Evolutionary conservation across 257 asterid species (phyloP).

Genomic region (Penstemon newberryi): DNA sequence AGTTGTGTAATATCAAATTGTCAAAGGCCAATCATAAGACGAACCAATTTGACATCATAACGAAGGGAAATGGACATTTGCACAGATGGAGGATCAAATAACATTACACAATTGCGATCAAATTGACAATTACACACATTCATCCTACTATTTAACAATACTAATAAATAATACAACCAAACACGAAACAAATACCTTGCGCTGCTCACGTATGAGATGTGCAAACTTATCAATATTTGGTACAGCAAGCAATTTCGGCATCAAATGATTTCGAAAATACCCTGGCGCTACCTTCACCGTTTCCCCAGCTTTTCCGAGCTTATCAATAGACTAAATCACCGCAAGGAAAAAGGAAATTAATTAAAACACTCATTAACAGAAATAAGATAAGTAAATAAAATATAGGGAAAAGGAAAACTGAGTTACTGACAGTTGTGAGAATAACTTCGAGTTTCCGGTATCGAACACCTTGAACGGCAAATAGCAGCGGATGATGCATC

Average conservation of each 20-base stretch:
- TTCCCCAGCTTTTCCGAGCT: slow-evolving; percentile 92
- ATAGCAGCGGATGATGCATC: slow-evolving; percentile 57
- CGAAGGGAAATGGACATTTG: not conserved
- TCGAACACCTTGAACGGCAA: slow-evolving; percentile 59
- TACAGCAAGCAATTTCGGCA: slow-evolving; percentile 90
- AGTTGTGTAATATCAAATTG: no score
- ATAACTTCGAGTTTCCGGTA: slow-evolving; percentile 60
- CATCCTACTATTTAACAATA: not conserved
- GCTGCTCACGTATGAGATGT: slow-evolving; percentile 76
- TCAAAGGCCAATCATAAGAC: no score
- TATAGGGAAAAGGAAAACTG: not conserved
- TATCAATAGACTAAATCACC: slow-evolving; percentile 52
- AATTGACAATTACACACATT: not conserved
- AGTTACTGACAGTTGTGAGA: slow-evolving; percentile 52
- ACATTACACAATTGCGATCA: not conserved
- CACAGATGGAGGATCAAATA: not conserved
- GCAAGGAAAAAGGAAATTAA: not conserved
- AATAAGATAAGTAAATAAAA: not conserved
- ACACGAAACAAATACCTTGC: slow-evolving; percentile 49
- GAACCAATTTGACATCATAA: no score
- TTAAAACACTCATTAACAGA: not conserved
- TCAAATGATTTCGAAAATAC: slow-evolving; percentile 86
- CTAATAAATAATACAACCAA: not conserved
- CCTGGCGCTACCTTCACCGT: slow-evolving; percentile 98
- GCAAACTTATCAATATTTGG: slow-evolving; percentile 89